Evolutionary conservation across 208 protist genomes (phyloP).

Genomic region (Trypanosoma mega): DNA sequence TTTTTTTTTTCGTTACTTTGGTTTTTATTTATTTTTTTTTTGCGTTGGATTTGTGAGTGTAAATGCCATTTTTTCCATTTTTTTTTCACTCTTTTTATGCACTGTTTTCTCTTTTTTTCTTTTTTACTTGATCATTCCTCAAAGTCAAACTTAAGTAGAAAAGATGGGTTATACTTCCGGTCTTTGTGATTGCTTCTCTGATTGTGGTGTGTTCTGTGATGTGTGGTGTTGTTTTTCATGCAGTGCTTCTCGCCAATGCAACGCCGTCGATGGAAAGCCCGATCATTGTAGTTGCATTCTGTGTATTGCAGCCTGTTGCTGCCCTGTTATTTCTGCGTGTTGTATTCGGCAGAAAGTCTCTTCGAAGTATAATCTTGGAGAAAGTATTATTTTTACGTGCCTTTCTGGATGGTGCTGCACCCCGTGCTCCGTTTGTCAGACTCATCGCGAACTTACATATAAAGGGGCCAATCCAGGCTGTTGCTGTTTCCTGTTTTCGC

Average conservation of each 20-base stretch:
- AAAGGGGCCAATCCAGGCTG: slow-evolving; percentile 5
- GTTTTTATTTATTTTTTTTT: too few relatives aligned
- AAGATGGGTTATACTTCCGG: slow-evolving; percentile 15
- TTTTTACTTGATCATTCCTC: too few relatives aligned
- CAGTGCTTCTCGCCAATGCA: slow-evolving; percentile 24
- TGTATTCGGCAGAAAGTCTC: slow-evolving; percentile 13
- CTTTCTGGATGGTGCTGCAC: slow-evolving; percentile 2
- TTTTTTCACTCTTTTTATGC: slow-evolving; percentile 18
- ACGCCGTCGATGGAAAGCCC: slow-evolving; percentile 13
- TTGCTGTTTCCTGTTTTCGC: slow-evolving; percentile 9
- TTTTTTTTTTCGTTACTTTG: too few relatives aligned
- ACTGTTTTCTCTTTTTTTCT: slow-evolving; percentile 7
- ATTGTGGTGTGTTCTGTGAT: slow-evolving; percentile 10
- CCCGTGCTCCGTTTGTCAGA: slow-evolving; percentile 26
- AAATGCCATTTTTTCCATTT: background rate
- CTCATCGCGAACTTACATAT: slow-evolving; percentile 23
- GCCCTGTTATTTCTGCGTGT: background rate
- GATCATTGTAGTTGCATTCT: background rate
- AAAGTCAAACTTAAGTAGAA: slow-evolving; percentile 7
- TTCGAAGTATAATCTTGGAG: slow-evolving; percentile 10
- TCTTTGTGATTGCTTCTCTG: slow-evolving; percentile 17
- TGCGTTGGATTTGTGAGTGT: slow-evolving; percentile 7
- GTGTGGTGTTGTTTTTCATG: slow-evolving; percentile 22
- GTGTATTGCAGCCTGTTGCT: slow-evolving; percentile 4
- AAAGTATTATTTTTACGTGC: background rate